phyloP scores from a whole-genome alignment of 2,329 filamentous ascomycete species.

The Colletotrichum spaethianum region DNA sequence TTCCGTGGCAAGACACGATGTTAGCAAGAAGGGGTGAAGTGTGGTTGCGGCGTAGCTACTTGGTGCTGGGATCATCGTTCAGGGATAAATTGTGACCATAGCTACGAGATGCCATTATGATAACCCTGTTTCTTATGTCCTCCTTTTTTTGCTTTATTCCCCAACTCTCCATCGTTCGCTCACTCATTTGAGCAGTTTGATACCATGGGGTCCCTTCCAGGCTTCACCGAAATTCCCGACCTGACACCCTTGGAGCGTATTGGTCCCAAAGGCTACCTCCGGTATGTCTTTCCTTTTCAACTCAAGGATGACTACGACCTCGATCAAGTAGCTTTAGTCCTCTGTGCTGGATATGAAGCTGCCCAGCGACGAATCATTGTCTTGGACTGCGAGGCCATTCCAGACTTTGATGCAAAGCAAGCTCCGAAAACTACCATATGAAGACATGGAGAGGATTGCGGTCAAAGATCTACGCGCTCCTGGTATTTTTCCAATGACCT shows the following conservation, averaged over 20 bases:
- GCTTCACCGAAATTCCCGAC: slow-evolving; percentile 43
- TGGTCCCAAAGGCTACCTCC: slow-evolving; percentile 49
- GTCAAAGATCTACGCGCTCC: slow-evolving; percentile 47
- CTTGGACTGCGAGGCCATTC: slow-evolving; percentile 50
- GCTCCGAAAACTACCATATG: slow-evolving; percentile 46
- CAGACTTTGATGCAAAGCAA: slow-evolving; percentile 49
- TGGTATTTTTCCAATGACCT: slow-evolving; percentile 44
- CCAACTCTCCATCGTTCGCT: not conserved
- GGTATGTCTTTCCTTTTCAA: slow-evolving; percentile 51
- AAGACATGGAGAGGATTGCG: slow-evolving; percentile 45
- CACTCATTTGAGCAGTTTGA: not conserved
- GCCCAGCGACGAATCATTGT: slow-evolving; percentile 48
- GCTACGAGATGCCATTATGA: not conserved
- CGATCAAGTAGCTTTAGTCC: slow-evolving; percentile 45
- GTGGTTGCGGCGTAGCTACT: not conserved
- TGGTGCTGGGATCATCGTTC: not conserved
- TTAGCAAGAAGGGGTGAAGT: not conserved
- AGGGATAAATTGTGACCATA: not conserved
- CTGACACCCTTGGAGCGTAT: slow-evolving; percentile 49
- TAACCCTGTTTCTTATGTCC: not conserved
- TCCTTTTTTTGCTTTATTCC: no score
- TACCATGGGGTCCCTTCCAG: slow-evolving; percentile 23
- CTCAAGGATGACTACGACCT: slow-evolving; percentile 50
- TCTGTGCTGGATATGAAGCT: slow-evolving; percentile 49
- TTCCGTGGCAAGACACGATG: not conserved